Conservation (phyloP, 2,329 filamentous ascomycete species). For the Colletotrichum musicola region DNA sequence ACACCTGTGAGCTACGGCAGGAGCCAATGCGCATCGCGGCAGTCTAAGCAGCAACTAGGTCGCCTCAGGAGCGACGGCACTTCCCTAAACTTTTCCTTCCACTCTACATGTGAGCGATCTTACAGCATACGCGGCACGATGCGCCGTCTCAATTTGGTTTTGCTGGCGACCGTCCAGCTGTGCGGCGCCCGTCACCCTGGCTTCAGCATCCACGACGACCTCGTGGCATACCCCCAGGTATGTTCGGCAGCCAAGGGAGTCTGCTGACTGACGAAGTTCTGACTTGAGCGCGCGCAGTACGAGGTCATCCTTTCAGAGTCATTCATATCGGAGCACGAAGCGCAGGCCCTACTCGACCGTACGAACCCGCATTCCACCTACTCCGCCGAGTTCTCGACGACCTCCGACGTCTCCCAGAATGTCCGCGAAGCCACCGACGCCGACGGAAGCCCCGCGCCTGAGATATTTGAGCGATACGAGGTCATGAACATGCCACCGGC, state of each 20-base stretch:
- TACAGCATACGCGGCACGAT: slow-evolving; percentile 55
- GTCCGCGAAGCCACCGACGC: slow-evolving; percentile 51
- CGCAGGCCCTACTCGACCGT: slow-evolving; percentile 69
- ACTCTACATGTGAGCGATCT: slow-evolving; percentile 50
- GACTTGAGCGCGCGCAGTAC: slow-evolving; percentile 66
- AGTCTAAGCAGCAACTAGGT: slow-evolving; percentile 16
- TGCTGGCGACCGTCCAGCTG: slow-evolving; percentile 60
- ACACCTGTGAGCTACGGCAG: slow-evolving; percentile 38
- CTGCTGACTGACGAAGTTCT: slow-evolving; percentile 17
- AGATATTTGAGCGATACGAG: slow-evolving; percentile 71
- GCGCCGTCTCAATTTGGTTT: slow-evolving; percentile 61
- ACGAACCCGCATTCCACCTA: slow-evolving; percentile 51
- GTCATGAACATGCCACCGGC: slow-evolving; percentile 77
- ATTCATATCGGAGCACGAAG: slow-evolving; percentile 79
- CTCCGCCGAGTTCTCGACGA: slow-evolving; percentile 55
- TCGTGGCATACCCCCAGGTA: slow-evolving; percentile 90
- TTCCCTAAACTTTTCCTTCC: slow-evolving; percentile 23
- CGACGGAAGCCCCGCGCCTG: slow-evolving; percentile 43
- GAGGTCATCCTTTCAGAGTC: slow-evolving; percentile 81
- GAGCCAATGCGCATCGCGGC: slow-evolving; percentile 20
- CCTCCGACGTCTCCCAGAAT: slow-evolving; percentile 54
- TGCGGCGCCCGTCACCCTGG: slow-evolving; percentile 62
- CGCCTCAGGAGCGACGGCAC: slow-evolving; percentile 12
- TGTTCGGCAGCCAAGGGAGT: slow-evolving; percentile 42
- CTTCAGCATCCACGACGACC: slow-evolving; percentile 90